Evolutionary conservation across 176 grass and related monocot genomes (phyloP), one percentile per base, ranked within the genome.

Genomic region (Bolboschoenus planiculmis): DNA sequence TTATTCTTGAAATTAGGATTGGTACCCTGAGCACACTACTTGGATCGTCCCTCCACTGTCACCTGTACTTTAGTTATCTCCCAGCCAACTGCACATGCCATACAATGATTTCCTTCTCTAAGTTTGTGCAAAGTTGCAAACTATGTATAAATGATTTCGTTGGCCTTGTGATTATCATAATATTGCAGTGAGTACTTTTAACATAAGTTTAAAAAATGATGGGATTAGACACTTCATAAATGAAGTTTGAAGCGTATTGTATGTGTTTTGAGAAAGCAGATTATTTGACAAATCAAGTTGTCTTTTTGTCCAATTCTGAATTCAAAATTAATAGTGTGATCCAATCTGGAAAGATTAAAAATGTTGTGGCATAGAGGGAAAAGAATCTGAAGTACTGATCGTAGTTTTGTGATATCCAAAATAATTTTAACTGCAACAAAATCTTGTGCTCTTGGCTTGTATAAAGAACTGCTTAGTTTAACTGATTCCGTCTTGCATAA

Each of bases 401-500:
- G 13, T 31, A 30, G 26, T 31, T 61, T 1, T 31, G 61, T 34
- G 61, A 64, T 26, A 3, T 31, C 4, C 59, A 64, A 15, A 18
- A 7, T 33, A 64, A 15, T 5, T 34, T 34, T 15, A 10, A 18
- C 24, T 33, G 27, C 30, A 64, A 64, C 61, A 46, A 64, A 62
- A 34, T 57, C 2, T 42, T 18, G 58, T 1, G 37, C 56, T 83
- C 4, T 48, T 67, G 31, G 58, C 15, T 58, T 51, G 58, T 14
- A 33, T 62, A 27, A 75, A 47, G n/a, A 58, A 60, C 20, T 80
- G 31, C 0, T 54, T 80, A 39, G 13, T 59, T 59, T 50, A 70
- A 33, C 20, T 67, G 50, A 71, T 84, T 84, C 18, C 34, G 43
- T 65, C 2, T 84, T 84, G 46, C 50, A 50, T 78, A 14, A 51